Evolutionary conservation across 2,329 filamentous ascomycete species (phyloP).

Genomic region (Westerdykella sp.): DNA sequence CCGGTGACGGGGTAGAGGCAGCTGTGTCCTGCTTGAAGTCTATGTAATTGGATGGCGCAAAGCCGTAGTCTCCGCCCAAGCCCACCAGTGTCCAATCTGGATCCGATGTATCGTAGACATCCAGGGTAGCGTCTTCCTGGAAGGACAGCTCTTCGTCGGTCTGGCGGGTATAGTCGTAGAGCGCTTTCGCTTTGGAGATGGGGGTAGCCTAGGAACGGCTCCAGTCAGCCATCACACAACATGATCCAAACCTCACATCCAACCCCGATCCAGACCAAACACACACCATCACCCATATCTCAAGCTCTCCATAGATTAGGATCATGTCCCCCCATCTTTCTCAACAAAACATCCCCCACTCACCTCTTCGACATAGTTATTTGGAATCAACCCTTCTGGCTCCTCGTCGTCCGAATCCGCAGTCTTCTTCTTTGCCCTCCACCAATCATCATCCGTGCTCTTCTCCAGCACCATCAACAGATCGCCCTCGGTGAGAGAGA

Average conservation of each 20-base stretch:
- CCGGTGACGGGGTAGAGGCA: slow-evolving; percentile 41
- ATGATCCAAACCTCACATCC: not conserved
- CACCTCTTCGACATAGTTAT: slow-evolving; percentile 94
- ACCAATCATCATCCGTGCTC: slow-evolving; percentile 72
- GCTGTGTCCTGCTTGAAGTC: slow-evolving; percentile 55
- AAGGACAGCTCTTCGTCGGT: slow-evolving; percentile 98
- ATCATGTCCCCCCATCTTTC: not conserved
- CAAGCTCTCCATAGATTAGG: too few species aligned
- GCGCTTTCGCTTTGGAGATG: slow-evolving; percentile 68
- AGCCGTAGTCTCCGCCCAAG: slow-evolving; percentile 77
- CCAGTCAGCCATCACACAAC: not conserved
- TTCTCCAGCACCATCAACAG: slow-evolving; percentile 85
- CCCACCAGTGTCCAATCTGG: slow-evolving; percentile 96
- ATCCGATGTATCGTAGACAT: slow-evolving; percentile 85
- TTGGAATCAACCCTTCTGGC: slow-evolving; percentile 81
- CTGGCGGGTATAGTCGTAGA: slow-evolving; percentile 97
- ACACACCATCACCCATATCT: too few species aligned
- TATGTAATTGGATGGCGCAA: slow-evolving; percentile 94
- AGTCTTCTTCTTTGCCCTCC: slow-evolving; percentile 88
- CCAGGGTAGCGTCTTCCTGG: slow-evolving; percentile 73
- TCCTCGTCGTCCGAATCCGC: slow-evolving; percentile 79
- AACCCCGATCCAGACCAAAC: too few species aligned
- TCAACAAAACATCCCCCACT: slow-evolving; percentile 26
- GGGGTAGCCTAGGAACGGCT: slow-evolving; percentile 52
- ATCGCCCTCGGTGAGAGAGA: slow-evolving; percentile 79